Evolutionary conservation across 2,329 filamentous ascomycete species (phyloP).

Genomic region (Talaromyces pinophilus): DNA sequence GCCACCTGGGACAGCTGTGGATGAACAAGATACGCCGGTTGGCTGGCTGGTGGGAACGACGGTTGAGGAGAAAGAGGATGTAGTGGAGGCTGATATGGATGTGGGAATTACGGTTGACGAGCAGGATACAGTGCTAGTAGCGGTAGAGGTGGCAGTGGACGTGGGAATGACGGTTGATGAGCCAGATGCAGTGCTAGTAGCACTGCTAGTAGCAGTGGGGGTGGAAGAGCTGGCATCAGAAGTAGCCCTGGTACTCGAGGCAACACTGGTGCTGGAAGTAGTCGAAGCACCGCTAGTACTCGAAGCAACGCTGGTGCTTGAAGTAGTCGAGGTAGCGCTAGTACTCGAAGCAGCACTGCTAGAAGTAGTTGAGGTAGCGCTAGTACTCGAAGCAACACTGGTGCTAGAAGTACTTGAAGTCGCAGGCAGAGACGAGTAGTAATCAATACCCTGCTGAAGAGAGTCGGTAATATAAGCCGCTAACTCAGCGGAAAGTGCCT

Average conservation of each 20-base stretch:
- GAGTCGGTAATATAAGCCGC: constrained; percentile 33
- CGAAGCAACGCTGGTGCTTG: background rate
- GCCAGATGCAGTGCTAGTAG: background rate
- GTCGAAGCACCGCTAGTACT: background rate
- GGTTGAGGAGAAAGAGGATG: background rate
- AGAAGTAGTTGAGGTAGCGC: background rate
- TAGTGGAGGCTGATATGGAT: background rate
- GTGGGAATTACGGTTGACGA: background rate
- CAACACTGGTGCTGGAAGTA: too few relatives aligned
- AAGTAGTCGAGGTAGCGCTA: background rate
- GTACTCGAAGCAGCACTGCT: background rate
- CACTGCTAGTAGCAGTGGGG: background rate
- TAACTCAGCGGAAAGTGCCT: constrained; percentile 24
- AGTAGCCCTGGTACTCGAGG: background rate
- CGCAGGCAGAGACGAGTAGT: constrained; percentile 25
- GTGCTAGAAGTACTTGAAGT: background rate
- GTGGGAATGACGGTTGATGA: background rate
- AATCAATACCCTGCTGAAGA: constrained; percentile 35
- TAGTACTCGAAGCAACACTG: background rate
- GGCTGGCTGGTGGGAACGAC: background rate
- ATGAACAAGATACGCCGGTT: background rate
- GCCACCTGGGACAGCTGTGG: background rate
- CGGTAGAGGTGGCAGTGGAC: background rate
- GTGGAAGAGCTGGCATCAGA: background rate
- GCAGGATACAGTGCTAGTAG: background rate